These are phyloP conservation scores for Cryomyces minteri DNA, from an alignment of 495 filamentous ascomycete genomes.

Conservation along the genomic window DNA sequence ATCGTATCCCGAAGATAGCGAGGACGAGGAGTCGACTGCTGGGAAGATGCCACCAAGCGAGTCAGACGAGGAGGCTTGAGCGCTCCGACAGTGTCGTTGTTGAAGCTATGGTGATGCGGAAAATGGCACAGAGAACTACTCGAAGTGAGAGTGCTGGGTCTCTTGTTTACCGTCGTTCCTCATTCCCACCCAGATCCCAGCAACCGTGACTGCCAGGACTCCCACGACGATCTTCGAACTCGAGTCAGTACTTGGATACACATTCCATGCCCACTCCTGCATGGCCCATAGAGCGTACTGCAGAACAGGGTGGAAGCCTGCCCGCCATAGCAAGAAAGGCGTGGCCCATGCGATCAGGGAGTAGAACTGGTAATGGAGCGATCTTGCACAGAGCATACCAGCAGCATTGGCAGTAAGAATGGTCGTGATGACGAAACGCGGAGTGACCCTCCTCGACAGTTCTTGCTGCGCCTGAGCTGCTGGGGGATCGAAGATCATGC, in stretches of 20 bases:
- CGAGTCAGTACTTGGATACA: slow-evolving; percentile 69
- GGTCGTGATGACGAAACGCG: slow-evolving; percentile 56
- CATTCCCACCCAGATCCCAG: slow-evolving; percentile 41
- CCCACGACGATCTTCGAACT: slow-evolving; percentile 68
- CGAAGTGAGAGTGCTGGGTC: slow-evolving; percentile 5
- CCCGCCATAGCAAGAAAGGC: slow-evolving; percentile 78
- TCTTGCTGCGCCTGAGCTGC: slow-evolving; percentile 3
- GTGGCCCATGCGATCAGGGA: slow-evolving; percentile 82
- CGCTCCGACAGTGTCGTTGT: background rate
- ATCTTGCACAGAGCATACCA: slow-evolving; percentile 79
- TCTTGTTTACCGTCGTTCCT: slow-evolving; percentile 18
- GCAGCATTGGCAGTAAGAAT: slow-evolving; percentile 66
- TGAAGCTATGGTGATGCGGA: background rate
- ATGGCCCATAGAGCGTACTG: slow-evolving; percentile 57
- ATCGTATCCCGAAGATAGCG: slow-evolving; percentile 34
- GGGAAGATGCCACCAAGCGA: slow-evolving; percentile 72
- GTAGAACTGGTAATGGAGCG: slow-evolving; percentile 95
- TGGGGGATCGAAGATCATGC: slow-evolving; percentile 34
- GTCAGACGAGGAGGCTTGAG: slow-evolving; percentile 30
- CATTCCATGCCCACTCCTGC: slow-evolving; percentile 96
- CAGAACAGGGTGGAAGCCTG: slow-evolving; percentile 51
- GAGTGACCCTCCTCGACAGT: slow-evolving; percentile 37
- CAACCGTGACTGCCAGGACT: slow-evolving; percentile 45
- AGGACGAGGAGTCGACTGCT: slow-evolving; percentile 59
- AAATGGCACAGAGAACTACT: slow-evolving; percentile 1